Evolutionary conservation across 164 flowering plant species (phyloP), one percentile per base, ranked within the genome.

Genomic region (Annona squamosa): DNA sequence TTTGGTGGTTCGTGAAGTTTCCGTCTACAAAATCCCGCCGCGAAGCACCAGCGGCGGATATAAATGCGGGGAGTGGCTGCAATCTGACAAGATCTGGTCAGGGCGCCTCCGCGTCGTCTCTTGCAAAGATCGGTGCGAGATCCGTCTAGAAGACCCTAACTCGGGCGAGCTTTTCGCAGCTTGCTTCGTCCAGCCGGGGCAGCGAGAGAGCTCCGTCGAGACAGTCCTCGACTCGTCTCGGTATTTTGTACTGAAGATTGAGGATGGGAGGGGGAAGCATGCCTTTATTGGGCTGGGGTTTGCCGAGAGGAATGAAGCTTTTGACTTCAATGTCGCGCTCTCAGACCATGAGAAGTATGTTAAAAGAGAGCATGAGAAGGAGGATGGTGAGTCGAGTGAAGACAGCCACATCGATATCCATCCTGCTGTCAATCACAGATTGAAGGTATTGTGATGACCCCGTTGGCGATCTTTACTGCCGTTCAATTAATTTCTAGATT

Each of bases 51-150:
- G 90, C 82, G 99, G 97, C 72, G 99, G 98, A 1, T 96, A 90
- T 87, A 96, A 96, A 79, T 96, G 99, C 82, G 98, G 98, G 59
- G 99, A 93, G 82, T 96, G 99, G 99, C 84, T 96, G 2, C 99
- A 96, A 72, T 87, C 99, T 67, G 98, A 96, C 75, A 91, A 90
- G 90, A 96, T 96, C 91, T 96, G 99, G 99, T 71, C 95, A 2
- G 99, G 99, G 5, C 88, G 99, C 17, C 90, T 96, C 73, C 91
- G 99, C 0, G 95, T 93, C 1, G 97, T 93, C 1, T 96, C 99
- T 10, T 87, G 92, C 82, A 79, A 81, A 73, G 84, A 84, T 19
- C 87, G 93, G 0, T 92, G 98, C 77, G 99, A 96, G 93, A 93
- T 96, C 86, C 97, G 98, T 0, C 84, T 96, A 4, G 99, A 93